Conservation (phyloP, 2,329 filamentous ascomycete genomes). For the Diaporthe aspalathi region DNA sequence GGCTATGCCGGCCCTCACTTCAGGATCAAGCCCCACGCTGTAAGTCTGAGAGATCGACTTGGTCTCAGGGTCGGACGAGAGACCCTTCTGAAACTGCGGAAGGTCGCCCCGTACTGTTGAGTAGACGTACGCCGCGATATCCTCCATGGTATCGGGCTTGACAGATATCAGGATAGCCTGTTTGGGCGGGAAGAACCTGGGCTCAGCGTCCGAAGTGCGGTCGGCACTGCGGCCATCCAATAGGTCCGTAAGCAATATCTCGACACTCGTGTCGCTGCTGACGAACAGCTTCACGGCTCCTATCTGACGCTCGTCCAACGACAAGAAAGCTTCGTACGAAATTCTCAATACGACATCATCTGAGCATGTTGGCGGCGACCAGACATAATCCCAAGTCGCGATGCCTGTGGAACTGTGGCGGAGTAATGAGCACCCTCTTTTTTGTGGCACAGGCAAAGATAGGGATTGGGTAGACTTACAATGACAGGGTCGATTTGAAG, state of each 20-base stretch:
- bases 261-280: not conserved
- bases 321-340: not conserved
- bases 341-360: not conserved
- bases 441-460: not conserved
- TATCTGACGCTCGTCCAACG: not conserved
- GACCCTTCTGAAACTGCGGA: not conserved
- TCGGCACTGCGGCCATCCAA: conserved; percentile 2
- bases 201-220: not conserved
- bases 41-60: conserved; percentile 7
- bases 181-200: conserved; percentile 1
- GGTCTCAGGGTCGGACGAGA: conserved; percentile 11
- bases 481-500: not conserved
- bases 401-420: too few species aligned
- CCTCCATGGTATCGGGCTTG: not conserved
- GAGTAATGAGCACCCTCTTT: too few species aligned
- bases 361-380: not conserved
- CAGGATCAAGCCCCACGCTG: not conserved
- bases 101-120: conserved; percentile 8
- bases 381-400: not conserved
- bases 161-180: not conserved
- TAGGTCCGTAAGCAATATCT: not conserved
- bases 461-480: not conserved
- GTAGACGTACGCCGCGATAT: not conserved
- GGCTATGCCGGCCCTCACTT: not conserved
- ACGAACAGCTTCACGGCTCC: not conserved